Evolutionary conservation across 164 flowering plant species (phyloP).

Genomic region (Paratinospora sagittata): DNA sequence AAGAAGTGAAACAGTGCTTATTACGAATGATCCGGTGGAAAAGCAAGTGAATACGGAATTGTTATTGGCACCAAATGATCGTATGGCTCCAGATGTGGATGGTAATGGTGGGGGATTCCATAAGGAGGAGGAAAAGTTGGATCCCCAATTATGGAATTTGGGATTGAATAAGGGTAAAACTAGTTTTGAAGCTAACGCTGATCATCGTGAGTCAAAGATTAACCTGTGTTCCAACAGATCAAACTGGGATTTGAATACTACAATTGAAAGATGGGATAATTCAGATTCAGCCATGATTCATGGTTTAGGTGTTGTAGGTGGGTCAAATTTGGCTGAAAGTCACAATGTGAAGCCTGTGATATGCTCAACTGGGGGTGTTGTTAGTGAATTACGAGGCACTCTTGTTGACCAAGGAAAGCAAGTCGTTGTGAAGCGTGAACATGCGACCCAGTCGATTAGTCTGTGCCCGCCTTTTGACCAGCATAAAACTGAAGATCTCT

Average conservation of each 20-base stretch:
- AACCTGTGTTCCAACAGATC: constrained; percentile 33
- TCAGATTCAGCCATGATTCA: constrained; percentile 8
- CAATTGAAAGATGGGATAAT: constrained; percentile 64
- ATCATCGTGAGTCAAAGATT: not conserved
- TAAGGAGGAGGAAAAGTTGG: constrained; percentile 20
- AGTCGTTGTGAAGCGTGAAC: constrained; percentile 6
- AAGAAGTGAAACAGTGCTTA: constrained; percentile 4
- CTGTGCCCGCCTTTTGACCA: constrained; percentile 8
- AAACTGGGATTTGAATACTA: constrained; percentile 68
- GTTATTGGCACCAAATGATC: constrained; percentile 22
- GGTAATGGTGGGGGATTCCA: constrained; percentile 10
- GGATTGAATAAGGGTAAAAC: constrained; percentile 27
- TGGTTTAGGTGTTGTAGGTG: constrained; percentile 12
- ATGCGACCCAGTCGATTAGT: constrained; percentile 6
- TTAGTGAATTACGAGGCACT: constrained; percentile 10
- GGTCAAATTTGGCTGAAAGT: not conserved
- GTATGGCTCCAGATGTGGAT: constrained; percentile 11
- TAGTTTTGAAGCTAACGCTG: not conserved
- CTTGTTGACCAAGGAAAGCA: constrained; percentile 15
- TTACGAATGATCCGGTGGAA: constrained; percentile 3
- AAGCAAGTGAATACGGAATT: constrained; percentile 19
- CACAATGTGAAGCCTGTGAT: constrained; percentile 20
- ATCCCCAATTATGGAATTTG: constrained; percentile 30
- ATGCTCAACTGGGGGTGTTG: constrained; percentile 8
- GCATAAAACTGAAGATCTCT: constrained; percentile 22